Conservation (phyloP, 78 protist genomes). For the Emiliania huxleyi region DNA sequence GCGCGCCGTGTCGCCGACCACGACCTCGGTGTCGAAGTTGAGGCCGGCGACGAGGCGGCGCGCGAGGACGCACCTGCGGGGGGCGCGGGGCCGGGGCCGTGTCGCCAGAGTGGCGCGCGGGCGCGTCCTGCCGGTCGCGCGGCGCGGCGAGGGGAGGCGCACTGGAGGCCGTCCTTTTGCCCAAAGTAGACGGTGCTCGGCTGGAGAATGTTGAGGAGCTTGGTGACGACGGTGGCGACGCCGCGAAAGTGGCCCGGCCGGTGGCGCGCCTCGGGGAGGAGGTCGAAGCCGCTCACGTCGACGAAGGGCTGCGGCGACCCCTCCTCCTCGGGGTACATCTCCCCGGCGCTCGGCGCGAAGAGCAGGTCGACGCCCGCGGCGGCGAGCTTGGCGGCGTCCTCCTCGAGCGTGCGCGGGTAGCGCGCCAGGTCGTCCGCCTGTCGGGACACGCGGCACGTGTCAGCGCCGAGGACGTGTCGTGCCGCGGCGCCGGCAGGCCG, state of each 20-base stretch:
- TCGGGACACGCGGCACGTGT: background rate
- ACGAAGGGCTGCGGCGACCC: background rate
- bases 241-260: conserved; percentile 77
- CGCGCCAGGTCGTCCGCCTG: conserved; percentile 63
- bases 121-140: no score
- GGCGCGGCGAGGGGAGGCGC: no score
- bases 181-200: conserved; percentile 66
- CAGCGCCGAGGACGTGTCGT: background rate
- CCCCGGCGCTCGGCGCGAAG: conserved; percentile 56
- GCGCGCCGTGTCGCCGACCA: conserved; percentile 57
- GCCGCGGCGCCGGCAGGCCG: no score
- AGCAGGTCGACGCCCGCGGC: conserved; percentile 58
- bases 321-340: conserved; percentile 57
- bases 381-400: conserved; percentile 42
- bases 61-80: conserved; percentile 64
- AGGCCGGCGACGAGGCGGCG: conserved; percentile 51
- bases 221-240: conserved; percentile 77
- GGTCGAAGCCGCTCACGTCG: conserved; percentile 46
- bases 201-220: conserved; percentile 66
- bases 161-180: conserved; percentile 83
- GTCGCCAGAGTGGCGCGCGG: no score
- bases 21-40: conserved; percentile 31
- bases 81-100: no score
- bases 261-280: background rate
- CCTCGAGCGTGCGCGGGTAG: conserved; percentile 60